Evolutionary conservation across 495 filamentous ascomycete species (phyloP).

Genomic region (Penicillium alfredii): DNA sequence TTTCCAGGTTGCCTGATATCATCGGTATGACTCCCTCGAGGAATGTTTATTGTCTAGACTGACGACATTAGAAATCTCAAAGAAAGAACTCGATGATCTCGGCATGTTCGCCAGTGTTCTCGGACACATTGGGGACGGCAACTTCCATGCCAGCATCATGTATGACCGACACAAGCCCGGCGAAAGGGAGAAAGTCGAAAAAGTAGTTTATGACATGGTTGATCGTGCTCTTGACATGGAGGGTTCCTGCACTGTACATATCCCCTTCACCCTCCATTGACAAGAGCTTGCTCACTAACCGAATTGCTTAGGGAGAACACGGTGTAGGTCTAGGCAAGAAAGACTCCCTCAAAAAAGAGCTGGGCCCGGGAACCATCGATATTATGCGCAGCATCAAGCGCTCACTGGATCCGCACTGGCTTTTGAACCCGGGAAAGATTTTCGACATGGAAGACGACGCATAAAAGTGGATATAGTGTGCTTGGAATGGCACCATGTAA

Average conservation of each 20-base stretch:
- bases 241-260: constrained; percentile 71
- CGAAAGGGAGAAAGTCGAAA: constrained; percentile 67
- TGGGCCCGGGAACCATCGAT: constrained; percentile 72
- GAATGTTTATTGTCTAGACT: neutral
- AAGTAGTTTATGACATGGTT: constrained; percentile 82
- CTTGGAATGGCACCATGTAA: too few species aligned
- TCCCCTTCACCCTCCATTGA: neutral
- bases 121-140: constrained; percentile 83
- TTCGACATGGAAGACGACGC: constrained; percentile 52
- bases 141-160: constrained; percentile 87
- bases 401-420: constrained; percentile 82
- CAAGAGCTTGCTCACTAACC: constrained; percentile 7
- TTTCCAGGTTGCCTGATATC: constrained; percentile 80
- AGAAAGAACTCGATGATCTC: constrained; percentile 80
- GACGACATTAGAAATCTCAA: constrained; percentile 60
- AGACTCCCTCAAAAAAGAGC: constrained; percentile 67
- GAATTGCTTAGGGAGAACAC: constrained; percentile 63
- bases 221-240: constrained; percentile 86
- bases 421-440: constrained; percentile 90
- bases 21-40: constrained; percentile 46
- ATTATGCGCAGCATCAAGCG: constrained; percentile 83
- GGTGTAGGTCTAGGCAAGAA: constrained; percentile 88
- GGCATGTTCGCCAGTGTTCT: constrained; percentile 82
- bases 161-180: constrained; percentile 63
- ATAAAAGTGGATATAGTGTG: constrained; percentile 4